Conservation (phyloP, 306 rosid genomes). For the Ceratonia siliqua region DNA sequence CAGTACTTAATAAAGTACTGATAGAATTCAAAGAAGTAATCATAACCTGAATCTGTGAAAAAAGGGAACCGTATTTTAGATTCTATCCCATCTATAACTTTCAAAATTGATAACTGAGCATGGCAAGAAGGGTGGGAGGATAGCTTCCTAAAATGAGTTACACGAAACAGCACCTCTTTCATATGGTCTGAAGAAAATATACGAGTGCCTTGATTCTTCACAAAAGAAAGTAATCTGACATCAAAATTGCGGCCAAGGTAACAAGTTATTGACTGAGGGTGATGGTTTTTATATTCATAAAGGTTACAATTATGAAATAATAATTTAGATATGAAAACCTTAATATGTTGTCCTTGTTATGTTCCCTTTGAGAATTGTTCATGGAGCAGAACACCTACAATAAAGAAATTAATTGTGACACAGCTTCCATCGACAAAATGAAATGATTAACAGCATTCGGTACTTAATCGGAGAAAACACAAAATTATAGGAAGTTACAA, state of each 20-base stretch:
- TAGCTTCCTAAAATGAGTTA: constrained; percentile 18
- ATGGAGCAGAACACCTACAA: constrained; percentile 68
- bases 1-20: constrained; percentile 26
- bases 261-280: constrained; percentile 31
- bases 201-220: constrained; percentile 47
- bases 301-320: neutral
- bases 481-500: neutral
- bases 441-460: neutral
- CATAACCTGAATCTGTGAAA: constrained; percentile 66
- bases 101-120: constrained; percentile 22
- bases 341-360: constrained; percentile 42
- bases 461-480: neutral
- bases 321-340: constrained; percentile 50
- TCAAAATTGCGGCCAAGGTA: constrained; percentile 33
- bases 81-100: constrained; percentile 29
- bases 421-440: neutral
- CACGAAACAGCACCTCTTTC: constrained; percentile 64
- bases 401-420: constrained; percentile 19
- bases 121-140: neutral
- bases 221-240: constrained; percentile 67
- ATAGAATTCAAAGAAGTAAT: constrained; percentile 43
- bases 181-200: constrained; percentile 57
- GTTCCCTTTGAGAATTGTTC: constrained; percentile 53
- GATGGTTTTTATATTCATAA: neutral
- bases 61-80: constrained; percentile 35